Conservation (phyloP, 2,329 filamentous ascomycete species). For the Trichoderma harzianum region DNA sequence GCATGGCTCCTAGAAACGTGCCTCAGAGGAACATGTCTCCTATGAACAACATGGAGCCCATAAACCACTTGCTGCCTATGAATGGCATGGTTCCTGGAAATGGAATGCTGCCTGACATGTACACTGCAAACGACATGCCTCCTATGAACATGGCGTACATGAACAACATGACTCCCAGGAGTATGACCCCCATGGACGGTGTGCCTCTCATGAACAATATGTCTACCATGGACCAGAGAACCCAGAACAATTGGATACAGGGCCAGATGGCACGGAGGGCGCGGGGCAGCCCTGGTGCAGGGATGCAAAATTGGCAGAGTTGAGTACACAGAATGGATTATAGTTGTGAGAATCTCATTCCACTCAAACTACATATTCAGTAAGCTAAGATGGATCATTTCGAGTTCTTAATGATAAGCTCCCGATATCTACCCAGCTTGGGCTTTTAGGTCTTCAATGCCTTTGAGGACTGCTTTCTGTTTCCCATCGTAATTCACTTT, state of each 20-base stretch:
- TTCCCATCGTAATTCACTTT: neutral
- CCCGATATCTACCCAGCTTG: neutral
- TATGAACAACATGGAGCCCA: neutral
- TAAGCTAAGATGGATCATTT: too few relatives aligned
- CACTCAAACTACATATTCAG: neutral
- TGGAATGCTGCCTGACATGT: too few relatives aligned
- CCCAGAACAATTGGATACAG: fast-evolving
- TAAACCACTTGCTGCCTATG: too few relatives aligned
- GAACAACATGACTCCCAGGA: neutral
- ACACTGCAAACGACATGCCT: too few relatives aligned
- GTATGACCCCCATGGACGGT: neutral
- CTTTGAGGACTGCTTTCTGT: neutral
- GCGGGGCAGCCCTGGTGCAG: neutral
- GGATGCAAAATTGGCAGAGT: neutral
- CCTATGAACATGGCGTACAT: too few relatives aligned
- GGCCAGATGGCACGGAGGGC: neutral
- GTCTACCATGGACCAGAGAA: neutral
- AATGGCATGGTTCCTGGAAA: too few relatives aligned
- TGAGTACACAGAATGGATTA: neutral
- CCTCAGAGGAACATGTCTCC: neutral
- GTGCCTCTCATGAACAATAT: neutral
- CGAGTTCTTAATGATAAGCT: neutral
- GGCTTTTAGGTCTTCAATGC: neutral
- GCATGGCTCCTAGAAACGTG: too few relatives aligned
- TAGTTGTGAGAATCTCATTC: neutral